A percentile compares a stretch with the other conserved stretches of the same genome.
Conservation (phyloP, 495 filamentous ascomycete species). For the Penicillium ucsense region DNA sequence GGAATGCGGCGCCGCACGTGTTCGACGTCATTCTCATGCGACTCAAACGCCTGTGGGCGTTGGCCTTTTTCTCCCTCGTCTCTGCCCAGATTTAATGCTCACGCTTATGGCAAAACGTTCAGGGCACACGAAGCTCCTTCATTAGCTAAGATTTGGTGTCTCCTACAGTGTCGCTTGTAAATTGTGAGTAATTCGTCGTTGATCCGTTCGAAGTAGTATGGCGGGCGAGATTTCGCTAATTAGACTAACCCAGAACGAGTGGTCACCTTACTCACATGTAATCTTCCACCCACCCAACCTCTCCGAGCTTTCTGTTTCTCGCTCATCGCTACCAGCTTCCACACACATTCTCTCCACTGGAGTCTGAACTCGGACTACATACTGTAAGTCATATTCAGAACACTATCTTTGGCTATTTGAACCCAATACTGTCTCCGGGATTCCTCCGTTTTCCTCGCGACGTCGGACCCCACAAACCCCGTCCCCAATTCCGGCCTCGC, state of each 20-base stretch:
- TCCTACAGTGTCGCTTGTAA: background rate
- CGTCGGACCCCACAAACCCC: slow-evolving; percentile 16
- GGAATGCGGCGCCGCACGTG: slow-evolving; percentile 14
- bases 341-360: background rate
- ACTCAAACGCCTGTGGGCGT: background rate
- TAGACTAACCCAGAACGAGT: background rate
- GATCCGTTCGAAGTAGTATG: slow-evolving; percentile 8
- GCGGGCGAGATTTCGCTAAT: slow-evolving; percentile 15
- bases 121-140: background rate
- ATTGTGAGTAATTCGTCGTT: slow-evolving; percentile 7
- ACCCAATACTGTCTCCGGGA: slow-evolving; percentile 4
- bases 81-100: background rate
- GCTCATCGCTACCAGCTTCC: slow-evolving; percentile 1
- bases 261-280: background rate
- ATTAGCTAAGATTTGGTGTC: background rate
- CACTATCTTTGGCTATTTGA: background rate
- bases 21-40: slow-evolving; percentile 20
- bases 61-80: background rate
- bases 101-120: background rate
- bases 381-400: slow-evolving; percentile 13
- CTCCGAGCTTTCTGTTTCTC: slow-evolving; percentile 2
- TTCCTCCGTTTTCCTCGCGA: slow-evolving; percentile 13
- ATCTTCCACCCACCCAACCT: slow-evolving; percentile 1
- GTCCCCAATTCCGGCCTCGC: slow-evolving; percentile 19
- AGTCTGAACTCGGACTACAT: slow-evolving; percentile 4